Percentiles rank a stretch among this genome's conserved stretches.
Evolutionary conservation across 2,329 filamentous ascomycete species (phyloP).

Genomic region (Trichoderma semiorbis): DNA sequence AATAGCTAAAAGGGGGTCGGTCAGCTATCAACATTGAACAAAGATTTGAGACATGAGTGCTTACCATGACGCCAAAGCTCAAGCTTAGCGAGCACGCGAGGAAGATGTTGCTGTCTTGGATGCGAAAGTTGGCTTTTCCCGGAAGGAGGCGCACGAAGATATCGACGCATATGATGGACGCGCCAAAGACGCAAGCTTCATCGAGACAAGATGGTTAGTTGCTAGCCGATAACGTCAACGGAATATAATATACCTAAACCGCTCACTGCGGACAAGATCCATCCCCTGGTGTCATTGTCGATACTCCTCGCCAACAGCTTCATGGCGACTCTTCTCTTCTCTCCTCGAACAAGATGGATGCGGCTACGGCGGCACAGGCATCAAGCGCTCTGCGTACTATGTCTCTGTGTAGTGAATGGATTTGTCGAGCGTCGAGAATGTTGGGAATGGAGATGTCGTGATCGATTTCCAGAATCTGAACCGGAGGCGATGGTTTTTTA

Average conservation of each 20-base stretch:
- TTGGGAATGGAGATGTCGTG: too few species aligned
- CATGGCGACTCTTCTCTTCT: constrained; percentile 42
- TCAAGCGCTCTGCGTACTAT: background rate
- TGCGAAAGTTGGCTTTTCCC: constrained; percentile 72
- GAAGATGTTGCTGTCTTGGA: constrained; percentile 86
- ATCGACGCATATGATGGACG: constrained; percentile 85
- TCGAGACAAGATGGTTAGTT: background rate
- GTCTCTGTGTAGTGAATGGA: background rate
- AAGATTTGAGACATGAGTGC: constrained; percentile 24
- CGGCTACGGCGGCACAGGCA: constrained; percentile 6
- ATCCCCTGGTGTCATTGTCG: constrained; percentile 83
- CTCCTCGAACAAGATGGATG: background rate
- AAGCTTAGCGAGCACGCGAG: constrained; percentile 84
- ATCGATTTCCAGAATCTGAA: background rate
- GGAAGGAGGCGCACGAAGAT: constrained; percentile 69
- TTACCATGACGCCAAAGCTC: constrained; percentile 94
- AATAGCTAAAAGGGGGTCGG: constrained; percentile 61
- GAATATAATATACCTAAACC: constrained; percentile 54
- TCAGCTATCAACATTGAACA: background rate
- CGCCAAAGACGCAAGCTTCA: constrained; percentile 66
- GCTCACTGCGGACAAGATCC: constrained; percentile 88
- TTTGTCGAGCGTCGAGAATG: background rate
- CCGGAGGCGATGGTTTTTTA: background rate
- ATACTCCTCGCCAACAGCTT: constrained; percentile 37
- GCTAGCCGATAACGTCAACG: background rate